phyloP scores from a whole-genome alignment of 306 rosid species.

The Arachis stenosperma region DNA sequence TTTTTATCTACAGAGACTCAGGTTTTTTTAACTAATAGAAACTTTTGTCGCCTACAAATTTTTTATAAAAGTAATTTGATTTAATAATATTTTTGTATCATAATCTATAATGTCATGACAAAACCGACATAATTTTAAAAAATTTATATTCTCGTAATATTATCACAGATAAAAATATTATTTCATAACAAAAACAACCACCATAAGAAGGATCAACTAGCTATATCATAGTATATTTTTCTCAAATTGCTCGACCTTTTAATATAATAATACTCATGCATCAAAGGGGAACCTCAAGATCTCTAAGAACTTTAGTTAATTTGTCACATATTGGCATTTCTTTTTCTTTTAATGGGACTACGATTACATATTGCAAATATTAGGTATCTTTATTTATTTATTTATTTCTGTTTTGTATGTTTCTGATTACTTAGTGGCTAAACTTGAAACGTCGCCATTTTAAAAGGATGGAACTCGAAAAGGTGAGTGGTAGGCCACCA shows the following conservation, averaged over 20 bases:
- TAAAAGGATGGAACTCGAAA: slow-evolving; percentile 24
- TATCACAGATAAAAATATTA: no score
- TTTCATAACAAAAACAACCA: neutral
- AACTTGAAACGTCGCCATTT: slow-evolving; percentile 38
- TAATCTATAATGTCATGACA: no score
- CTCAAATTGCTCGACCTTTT: neutral
- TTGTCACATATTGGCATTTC: slow-evolving; percentile 15
- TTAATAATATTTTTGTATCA: no score
- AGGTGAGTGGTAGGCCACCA: slow-evolving; percentile 36
- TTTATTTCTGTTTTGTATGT: slow-evolving; percentile 1
- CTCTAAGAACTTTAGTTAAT: slow-evolving; percentile 13
- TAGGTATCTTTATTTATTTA: slow-evolving; percentile 23
- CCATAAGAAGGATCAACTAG: slow-evolving; percentile 2
- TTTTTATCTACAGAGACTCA: no score
- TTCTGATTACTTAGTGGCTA: slow-evolving; percentile 36
- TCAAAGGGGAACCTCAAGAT: slow-evolving; percentile 7
- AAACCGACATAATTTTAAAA: no score
- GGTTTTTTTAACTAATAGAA: no score
- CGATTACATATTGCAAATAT: slow-evolving; percentile 34
- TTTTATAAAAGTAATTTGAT: no score
- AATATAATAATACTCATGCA: slow-evolving; percentile 11
- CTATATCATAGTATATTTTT: neutral
- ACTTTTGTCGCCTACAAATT: no score
- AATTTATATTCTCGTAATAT: no score
- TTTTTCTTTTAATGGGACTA: slow-evolving; percentile 37